These are phyloP conservation scores for Sclerotiophoma versabilis DNA, from an alignment of 2,329 filamentous ascomycete species.

Conservation along the genomic window DNA sequence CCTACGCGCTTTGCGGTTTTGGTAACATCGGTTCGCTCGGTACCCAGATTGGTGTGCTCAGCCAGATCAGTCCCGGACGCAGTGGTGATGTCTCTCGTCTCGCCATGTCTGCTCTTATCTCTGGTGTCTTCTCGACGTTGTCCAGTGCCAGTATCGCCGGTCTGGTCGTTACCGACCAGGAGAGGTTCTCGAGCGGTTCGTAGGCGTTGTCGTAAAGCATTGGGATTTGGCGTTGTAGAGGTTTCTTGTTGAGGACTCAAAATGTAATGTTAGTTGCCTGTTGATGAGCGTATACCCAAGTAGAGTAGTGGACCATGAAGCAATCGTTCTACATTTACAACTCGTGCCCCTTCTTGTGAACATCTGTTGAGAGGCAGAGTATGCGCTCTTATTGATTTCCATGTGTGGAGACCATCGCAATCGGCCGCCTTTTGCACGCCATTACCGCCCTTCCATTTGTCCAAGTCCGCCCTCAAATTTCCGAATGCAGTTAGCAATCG, in stretches of 20 bases:
- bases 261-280: slow-evolving; percentile 19
- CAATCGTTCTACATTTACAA: slow-evolving; percentile 5
- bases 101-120: slow-evolving; percentile 77
- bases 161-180: slow-evolving; percentile 63
- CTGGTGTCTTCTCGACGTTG: slow-evolving; percentile 79
- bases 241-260: slow-evolving; percentile 5
- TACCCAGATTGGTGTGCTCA: slow-evolving; percentile 87
- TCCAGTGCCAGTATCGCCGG: slow-evolving; percentile 68
- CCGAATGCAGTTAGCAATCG: slow-evolving; percentile 13
- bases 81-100: slow-evolving; percentile 77
- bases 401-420: slow-evolving; percentile 13
- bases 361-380: neutral
- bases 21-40: slow-evolving; percentile 88
- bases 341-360: neutral
- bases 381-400: slow-evolving; percentile 12
- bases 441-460: slow-evolving; percentile 11
- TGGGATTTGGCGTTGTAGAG: slow-evolving; percentile 5
- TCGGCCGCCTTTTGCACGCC: slow-evolving; percentile 16
- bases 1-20: slow-evolving; percentile 77
- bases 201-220: slow-evolving; percentile 14
- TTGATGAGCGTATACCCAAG: slow-evolving; percentile 19
- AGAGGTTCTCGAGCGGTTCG: slow-evolving; percentile 30
- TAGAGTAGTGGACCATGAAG: slow-evolving; percentile 11
- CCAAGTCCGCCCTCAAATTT: slow-evolving; percentile 11
- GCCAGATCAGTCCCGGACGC: slow-evolving; percentile 78